Conservation (phyloP, 176 grass and related monocot genomes). For the Eleusine indica region DNA sequence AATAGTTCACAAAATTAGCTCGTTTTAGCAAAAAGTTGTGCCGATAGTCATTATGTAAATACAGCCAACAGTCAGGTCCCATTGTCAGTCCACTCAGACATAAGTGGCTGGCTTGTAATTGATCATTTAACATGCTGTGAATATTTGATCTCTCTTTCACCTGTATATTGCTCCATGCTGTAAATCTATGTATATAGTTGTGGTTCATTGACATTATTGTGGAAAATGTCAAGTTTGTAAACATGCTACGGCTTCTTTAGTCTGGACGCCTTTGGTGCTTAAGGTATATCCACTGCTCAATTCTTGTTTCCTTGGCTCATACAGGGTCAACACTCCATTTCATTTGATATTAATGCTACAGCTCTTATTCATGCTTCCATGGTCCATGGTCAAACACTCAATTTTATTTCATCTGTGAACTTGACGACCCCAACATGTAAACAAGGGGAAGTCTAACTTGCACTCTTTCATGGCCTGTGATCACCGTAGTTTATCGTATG, state of each 20-base stretch:
- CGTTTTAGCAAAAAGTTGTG: conserved; percentile 24
- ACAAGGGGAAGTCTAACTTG: no score
- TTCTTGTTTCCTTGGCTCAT: not conserved
- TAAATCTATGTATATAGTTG: not conserved
- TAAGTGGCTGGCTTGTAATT: conserved; percentile 32
- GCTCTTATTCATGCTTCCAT: no score
- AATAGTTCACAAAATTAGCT: conserved; percentile 30
- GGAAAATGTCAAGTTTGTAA: not conserved
- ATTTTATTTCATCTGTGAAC: no score
- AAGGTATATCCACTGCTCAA: not conserved
- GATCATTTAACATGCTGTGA: conserved; percentile 39
- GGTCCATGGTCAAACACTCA: no score
- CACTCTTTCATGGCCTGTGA: no score
- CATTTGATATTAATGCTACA: no score
- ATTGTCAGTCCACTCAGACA: conserved; percentile 26
- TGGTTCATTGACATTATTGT: not conserved
- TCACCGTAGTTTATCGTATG: no score
- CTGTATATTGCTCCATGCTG: not conserved
- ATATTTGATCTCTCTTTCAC: conserved; percentile 17
- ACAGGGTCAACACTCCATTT: not conserved
- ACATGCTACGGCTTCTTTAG: not conserved
- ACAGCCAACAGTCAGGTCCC: conserved; percentile 28
- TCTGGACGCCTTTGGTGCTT: not conserved
- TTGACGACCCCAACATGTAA: no score
- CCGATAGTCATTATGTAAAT: conserved; percentile 44